A percentile compares a stretch with the other conserved stretches of the same genome.
Evolutionary conservation across 108 stramenopile genomes (phyloP).

Genomic region (Tribonema minus): DNA sequence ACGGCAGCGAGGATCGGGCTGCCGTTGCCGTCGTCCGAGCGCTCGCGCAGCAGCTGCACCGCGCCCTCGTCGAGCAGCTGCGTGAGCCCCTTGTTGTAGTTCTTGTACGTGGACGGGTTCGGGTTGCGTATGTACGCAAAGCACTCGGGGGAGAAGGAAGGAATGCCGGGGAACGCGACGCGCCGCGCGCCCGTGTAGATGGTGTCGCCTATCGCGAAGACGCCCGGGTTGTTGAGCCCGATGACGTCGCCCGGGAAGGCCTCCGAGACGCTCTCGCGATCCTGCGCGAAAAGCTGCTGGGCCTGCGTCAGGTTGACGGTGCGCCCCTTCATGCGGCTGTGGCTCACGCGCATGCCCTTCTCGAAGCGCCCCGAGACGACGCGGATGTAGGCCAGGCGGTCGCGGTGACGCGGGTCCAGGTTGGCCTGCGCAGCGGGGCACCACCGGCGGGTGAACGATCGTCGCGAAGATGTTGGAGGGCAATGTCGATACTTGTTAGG

Average conservation of each 20-base stretch:
- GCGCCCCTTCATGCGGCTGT: conserved; percentile 62
- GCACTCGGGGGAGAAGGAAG: conserved; percentile 85
- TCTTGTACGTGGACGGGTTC: conserved; percentile 82
- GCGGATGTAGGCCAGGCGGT: conserved; percentile 84
- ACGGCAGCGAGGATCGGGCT: conserved; percentile 87
- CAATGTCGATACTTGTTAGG: no score
- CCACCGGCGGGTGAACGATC: no score
- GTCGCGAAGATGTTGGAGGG: no score
- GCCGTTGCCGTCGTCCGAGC: conserved; percentile 84
- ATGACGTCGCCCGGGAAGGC: conserved; percentile 94
- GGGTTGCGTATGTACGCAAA: conserved; percentile 80
- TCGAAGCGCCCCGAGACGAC: conserved; percentile 79
- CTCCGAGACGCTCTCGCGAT: conserved; percentile 73
- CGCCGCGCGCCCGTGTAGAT: conserved; percentile 48
- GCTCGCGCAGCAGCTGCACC: conserved; percentile 82
- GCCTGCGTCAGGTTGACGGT: conserved; percentile 86
- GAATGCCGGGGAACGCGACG: conserved; percentile 84
- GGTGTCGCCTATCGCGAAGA: conserved; percentile 53
- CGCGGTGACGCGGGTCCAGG: conserved; percentile 89
- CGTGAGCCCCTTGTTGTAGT: conserved; percentile 78
- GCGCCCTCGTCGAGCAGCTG: conserved; percentile 90
- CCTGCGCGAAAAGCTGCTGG: conserved; percentile 83
- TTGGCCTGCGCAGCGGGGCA: no score
- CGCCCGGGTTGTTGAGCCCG: conserved; percentile 90
- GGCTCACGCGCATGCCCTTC: conserved; percentile 85